These are phyloP conservation scores for Zasmidium cellare DNA, from an alignment of 2,329 filamentous ascomycete species.

Conservation along the genomic window DNA sequence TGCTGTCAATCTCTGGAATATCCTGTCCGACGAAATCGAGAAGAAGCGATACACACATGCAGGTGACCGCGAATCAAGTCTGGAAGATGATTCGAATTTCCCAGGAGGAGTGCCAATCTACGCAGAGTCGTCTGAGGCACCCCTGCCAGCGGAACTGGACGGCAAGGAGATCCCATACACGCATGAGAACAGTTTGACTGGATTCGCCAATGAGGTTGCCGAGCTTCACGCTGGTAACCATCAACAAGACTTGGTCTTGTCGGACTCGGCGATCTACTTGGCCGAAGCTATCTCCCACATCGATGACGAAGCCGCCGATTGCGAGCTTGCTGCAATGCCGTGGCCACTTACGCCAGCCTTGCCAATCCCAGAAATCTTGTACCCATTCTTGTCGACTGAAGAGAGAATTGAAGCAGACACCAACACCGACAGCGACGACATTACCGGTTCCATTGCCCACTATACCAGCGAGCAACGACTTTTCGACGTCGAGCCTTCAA, in stretches of 20 bases:
- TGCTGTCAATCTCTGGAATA: slow-evolving; percentile 30
- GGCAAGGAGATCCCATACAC: slow-evolving; percentile 26
- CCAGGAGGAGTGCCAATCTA: slow-evolving; percentile 5
- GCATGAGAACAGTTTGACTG: slow-evolving; percentile 31
- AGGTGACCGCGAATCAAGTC: background rate
- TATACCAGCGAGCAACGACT: slow-evolving; percentile 29
- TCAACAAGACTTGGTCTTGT: slow-evolving; percentile 8
- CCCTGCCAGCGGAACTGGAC: slow-evolving; percentile 13
- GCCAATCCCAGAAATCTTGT: background rate
- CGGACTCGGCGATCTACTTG: slow-evolving; percentile 22
- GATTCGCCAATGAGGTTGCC: slow-evolving; percentile 22
- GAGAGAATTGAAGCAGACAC: background rate
- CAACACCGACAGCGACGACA: slow-evolving; percentile 13
- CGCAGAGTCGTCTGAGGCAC: background rate
- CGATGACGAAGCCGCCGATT: background rate
- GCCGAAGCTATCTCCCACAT: slow-evolving; percentile 12
- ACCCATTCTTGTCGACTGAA: background rate
- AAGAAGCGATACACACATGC: background rate
- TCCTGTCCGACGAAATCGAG: slow-evolving; percentile 16
- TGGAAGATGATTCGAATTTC: slow-evolving; percentile 6
- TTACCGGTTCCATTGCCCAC: slow-evolving; percentile 24
- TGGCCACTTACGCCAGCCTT: background rate
- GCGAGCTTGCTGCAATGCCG: slow-evolving; percentile 23
- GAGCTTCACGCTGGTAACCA: slow-evolving; percentile 4
- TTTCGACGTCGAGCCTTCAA: slow-evolving; percentile 16